phyloP scores from a whole-genome alignment of 306 rosid genomes.

The Corylus heterophylla region DNA sequence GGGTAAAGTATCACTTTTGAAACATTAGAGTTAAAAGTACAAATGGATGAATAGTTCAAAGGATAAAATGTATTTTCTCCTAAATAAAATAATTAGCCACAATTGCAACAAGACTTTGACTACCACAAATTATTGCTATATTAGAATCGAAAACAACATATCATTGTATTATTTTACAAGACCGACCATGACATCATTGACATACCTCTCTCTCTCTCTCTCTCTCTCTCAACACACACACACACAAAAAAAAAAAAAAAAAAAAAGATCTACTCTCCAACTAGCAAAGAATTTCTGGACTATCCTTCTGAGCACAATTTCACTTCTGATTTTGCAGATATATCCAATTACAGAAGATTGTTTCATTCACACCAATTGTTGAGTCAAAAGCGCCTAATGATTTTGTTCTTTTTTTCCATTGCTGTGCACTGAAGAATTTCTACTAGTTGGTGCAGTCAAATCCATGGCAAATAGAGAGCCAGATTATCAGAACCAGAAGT shows the following conservation, averaged over 20 bases:
- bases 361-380: constrained; percentile 16
- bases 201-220: constrained; percentile 16
- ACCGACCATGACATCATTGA: constrained; percentile 18
- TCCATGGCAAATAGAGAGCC: constrained; percentile 91
- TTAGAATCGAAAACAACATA: constrained; percentile 26
- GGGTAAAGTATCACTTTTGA: no score
- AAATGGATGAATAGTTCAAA: no score
- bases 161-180: constrained; percentile 36
- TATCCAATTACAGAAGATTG: neutral
- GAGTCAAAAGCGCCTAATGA: constrained; percentile 10
- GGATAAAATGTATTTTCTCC: no score
- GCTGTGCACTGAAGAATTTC: constrained; percentile 22
- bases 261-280: neutral
- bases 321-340: neutral
- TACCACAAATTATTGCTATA: constrained; percentile 23
- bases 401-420: constrained; percentile 22
- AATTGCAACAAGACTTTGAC: constrained; percentile 3
- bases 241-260: neutral
- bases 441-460: constrained; percentile 77
- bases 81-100: neutral
- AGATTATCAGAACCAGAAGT: constrained; percentile 68
- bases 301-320: constrained; percentile 21
- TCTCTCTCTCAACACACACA: constrained; percentile 4
- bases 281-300: constrained; percentile 11
- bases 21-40: no score